Evolutionary conservation across 139 green algal species (phyloP).

Genomic region (Eudorina sp.): DNA sequence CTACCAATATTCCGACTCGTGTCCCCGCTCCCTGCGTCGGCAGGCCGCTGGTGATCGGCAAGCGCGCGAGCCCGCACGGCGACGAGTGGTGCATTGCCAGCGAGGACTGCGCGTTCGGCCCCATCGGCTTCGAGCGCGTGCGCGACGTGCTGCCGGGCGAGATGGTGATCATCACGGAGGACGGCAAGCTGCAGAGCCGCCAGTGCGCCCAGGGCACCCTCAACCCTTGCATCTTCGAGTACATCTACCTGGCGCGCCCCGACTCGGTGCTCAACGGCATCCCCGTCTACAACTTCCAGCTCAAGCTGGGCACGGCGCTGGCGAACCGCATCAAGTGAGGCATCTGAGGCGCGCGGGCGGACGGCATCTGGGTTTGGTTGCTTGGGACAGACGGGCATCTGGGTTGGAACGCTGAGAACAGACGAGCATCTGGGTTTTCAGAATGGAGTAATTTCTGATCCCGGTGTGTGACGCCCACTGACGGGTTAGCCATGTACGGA

Average conservation of each 20-base stretch:
- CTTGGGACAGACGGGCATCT: too few relatives aligned
- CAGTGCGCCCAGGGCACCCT: conserved; percentile 54
- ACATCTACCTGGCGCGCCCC: conserved; percentile 97
- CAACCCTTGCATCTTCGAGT: conserved; percentile 98
- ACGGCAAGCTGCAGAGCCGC: conserved; percentile 81
- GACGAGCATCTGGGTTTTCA: too few relatives aligned
- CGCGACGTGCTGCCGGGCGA: conserved; percentile 94
- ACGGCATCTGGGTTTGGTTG: too few relatives aligned
- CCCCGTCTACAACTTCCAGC: conserved; percentile 98
- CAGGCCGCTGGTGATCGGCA: conserved; percentile 93
- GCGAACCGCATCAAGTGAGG: conserved; percentile 81
- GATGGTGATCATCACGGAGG: conserved; percentile 93
- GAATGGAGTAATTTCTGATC: too few relatives aligned
- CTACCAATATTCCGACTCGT: too few relatives aligned
- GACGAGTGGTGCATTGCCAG: conserved; percentile 93
- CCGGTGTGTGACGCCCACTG: too few relatives aligned
- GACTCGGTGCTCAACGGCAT: conserved; percentile 96
- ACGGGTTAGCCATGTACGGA: too few relatives aligned
- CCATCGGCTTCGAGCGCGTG: conserved; percentile 95
- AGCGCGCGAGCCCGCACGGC: conserved; percentile 57
- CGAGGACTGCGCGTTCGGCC: conserved; percentile 98
- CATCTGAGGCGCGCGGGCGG: too few relatives aligned
- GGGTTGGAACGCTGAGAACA: too few relatives aligned
- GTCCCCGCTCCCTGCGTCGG: background rate
- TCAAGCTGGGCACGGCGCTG: conserved; percentile 87